Percentiles rank a stretch among this genome's conserved stretches.
Evolutionary conservation across 129 eudicot genomes (phyloP).

Genomic region (Cynara cardunculus): DNA sequence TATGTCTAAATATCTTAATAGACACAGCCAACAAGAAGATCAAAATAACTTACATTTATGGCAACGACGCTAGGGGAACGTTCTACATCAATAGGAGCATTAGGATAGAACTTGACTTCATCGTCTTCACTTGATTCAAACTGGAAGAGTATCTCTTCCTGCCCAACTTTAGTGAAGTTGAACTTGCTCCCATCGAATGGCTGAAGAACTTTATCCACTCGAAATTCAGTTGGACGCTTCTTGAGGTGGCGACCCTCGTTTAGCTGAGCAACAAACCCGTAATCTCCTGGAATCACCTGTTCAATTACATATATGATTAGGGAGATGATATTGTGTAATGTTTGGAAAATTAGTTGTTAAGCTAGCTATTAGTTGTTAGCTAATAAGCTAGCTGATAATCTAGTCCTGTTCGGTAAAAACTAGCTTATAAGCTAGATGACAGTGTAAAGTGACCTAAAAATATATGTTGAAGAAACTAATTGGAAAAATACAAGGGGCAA

Average conservation of each 20-base stretch:
- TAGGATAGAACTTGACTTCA: slow-evolving; percentile 75
- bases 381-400: background rate
- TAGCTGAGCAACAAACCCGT: slow-evolving; percentile 91
- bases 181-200: slow-evolving; percentile 90
- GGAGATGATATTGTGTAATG: background rate
- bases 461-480: background rate
- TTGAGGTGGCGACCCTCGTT: slow-evolving; percentile 98
- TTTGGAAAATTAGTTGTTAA: background rate
- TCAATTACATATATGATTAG: background rate
- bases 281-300: slow-evolving; percentile 87
- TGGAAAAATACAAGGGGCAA: background rate
- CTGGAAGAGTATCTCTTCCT: slow-evolving; percentile 95
- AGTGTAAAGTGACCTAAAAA: background rate
- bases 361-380: background rate
- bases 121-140: slow-evolving; percentile 82
- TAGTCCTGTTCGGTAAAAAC: background rate
- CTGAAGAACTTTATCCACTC: slow-evolving; percentile 95
- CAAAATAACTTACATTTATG: slow-evolving; percentile 67
- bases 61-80: slow-evolving; percentile 92
- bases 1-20: background rate
- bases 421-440: background rate
- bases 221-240: slow-evolving; percentile 98
- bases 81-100: slow-evolving; percentile 63
- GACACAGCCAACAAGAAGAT: background rate
- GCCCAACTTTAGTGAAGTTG: slow-evolving; percentile 98